A percentile compares a stretch with the other conserved stretches of the same genome.
Conservation (phyloP, 768 basidiomycete species). For the Macrolepiota dolichaula region DNA sequence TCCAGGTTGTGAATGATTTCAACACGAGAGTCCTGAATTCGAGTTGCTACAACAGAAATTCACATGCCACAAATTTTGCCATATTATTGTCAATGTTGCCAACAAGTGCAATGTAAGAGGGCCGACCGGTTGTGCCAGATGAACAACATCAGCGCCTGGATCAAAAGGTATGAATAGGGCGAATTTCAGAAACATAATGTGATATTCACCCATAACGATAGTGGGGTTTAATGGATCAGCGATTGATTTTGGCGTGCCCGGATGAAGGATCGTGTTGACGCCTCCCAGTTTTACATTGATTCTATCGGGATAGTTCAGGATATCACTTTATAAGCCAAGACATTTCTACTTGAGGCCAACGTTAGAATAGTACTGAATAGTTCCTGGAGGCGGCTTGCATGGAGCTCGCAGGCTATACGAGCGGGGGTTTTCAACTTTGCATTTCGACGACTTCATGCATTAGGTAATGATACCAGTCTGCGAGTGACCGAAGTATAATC, state of each 20-base stretch:
- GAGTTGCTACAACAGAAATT: conserved; percentile 16
- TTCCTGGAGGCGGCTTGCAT: neutral
- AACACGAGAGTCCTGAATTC: conserved; percentile 55
- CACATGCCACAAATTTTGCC: conserved; percentile 59
- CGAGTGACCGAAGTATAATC: neutral
- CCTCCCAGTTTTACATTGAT: conserved; percentile 82
- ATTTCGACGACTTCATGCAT: conserved; percentile 64
- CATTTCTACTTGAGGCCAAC: conserved; percentile 62
- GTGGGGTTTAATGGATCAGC: conserved; percentile 69
- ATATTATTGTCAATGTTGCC: conserved; percentile 68
- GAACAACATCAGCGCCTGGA: conserved; percentile 73
- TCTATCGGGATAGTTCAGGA: conserved; percentile 30
- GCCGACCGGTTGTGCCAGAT: conserved; percentile 67
- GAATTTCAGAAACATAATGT: neutral
- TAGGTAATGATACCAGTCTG: conserved; percentile 78
- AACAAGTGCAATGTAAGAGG: conserved; percentile 75
- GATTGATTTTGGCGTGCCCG: conserved; percentile 49
- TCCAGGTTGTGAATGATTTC: conserved; percentile 71
- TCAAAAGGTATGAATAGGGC: neutral
- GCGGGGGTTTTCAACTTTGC: conserved; percentile 49
- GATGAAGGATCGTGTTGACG: conserved; percentile 71
- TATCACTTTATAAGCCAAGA: neutral
- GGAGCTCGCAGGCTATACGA: neutral
- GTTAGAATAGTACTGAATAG: conserved; percentile 72
- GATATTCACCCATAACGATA: conserved; percentile 61